phyloP scores from a whole-genome alignment of 345 rosid genomes.

The Eucalyptus curtisii region DNA sequence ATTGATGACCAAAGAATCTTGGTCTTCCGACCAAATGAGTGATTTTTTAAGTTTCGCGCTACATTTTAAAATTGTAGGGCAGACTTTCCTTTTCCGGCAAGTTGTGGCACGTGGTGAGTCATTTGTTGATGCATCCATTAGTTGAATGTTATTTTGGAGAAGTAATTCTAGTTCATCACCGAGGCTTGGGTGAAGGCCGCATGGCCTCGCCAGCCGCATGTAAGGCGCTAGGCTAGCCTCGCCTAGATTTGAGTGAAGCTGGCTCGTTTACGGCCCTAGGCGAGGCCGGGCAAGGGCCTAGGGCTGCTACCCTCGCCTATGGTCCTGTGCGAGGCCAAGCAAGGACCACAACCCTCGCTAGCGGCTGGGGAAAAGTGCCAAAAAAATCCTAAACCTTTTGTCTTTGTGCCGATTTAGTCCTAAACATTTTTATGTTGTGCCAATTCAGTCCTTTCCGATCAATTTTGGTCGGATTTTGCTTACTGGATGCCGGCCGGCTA shows the following conservation, averaged over 20 bases:
- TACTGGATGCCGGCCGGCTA: too few species aligned
- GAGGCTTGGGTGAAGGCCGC: rapidly evolving
- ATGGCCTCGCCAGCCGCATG: rapidly evolving
- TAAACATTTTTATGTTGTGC: too few species aligned
- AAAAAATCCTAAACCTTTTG: too few species aligned
- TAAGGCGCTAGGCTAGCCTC: too few species aligned
- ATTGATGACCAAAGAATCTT: not conserved
- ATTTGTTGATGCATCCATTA: not conserved
- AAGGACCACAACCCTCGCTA: too few species aligned
- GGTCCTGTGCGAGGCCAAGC: rapidly evolving
- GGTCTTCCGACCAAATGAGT: not conserved
- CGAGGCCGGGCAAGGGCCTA: too few species aligned
- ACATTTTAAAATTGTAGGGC: not conserved
- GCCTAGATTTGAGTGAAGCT: too few species aligned
- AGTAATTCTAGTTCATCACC: not conserved
- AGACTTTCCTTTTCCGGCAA: not conserved
- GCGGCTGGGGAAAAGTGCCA: too few species aligned
- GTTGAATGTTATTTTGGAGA: not conserved
- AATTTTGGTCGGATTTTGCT: too few species aligned
- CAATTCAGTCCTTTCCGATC: too few species aligned
- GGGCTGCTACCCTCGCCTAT: too few species aligned
- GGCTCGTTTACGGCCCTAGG: rapidly evolving
- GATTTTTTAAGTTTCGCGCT: not conserved
- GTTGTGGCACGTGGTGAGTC: not conserved
- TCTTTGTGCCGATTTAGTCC: too few species aligned